Base-by-base conservation (phyloP, 345 rosid genomes). In the Ceriops zippeliana region DNA sequence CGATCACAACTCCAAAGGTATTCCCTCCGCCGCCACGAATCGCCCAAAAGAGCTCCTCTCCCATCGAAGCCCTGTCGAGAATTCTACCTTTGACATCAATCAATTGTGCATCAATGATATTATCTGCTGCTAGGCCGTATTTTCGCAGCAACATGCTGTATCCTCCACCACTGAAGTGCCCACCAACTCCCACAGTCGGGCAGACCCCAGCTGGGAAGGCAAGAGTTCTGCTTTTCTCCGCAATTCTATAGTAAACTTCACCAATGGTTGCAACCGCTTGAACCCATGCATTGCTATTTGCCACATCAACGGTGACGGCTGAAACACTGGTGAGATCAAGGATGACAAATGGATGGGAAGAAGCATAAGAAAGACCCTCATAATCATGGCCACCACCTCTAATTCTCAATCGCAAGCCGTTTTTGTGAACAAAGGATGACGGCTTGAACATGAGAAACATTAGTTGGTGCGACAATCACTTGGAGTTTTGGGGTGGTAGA, bases 41-140 rank as follows among this genome's bases (percentile, higher is more conserved):
- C 16, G 66, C 70, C 75, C 75, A 72, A 35, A 72, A 72, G 1
- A 72, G 52, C 46, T 72, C 65, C 58, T 72, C 75, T 65, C 70
- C 75, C 75, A 72, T 65, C 0, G 70, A 64, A 35, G 65, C 30
- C 17, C 70, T 42, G 47, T 65, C 26, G 1, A 71, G 62, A 16
- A 71, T 57, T 31, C 6, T 42, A n/a, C 75, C 75, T 13, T 49
- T 72, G 6, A 31, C 70, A 47, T 65, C 70, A 26, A 72, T 28
- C 19, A 72, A 28, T 5, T 34, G 57, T 10, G 75, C 69, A 46
- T 71, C 69, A 54, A 64, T 7, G 26, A 64, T 63, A 53, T 19
- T 24, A 56, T 71, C 74, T 6, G 68, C 63, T 1, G 68, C 62
- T 32, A 71, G 49, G 9, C 64, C 69, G 15, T 56, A 63, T 24